Evolutionary conservation across 2,329 filamentous ascomycete genomes (phyloP).

Genomic region (Penicillium sp.): DNA sequence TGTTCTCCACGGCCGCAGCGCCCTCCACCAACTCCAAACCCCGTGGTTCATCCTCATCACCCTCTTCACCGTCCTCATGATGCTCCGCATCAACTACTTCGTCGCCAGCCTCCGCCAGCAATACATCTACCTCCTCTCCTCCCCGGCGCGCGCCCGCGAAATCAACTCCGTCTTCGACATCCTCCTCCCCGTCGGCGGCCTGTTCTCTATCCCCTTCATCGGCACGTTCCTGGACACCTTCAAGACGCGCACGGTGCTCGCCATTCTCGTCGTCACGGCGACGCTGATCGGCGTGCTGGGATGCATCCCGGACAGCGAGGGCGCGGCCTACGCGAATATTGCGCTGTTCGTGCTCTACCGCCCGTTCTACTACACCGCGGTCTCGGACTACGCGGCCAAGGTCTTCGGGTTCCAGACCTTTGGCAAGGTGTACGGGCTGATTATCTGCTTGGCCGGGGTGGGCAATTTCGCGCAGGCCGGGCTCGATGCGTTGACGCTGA

Average conservation of each 20-base stretch:
- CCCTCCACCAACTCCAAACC: slow-evolving; percentile 68
- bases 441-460: slow-evolving; percentile 80
- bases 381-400: slow-evolving; percentile 85
- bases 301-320: slow-evolving; percentile 66
- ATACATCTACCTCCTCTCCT: slow-evolving; percentile 71
- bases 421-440: slow-evolving; percentile 87
- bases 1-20: slow-evolving; percentile 70
- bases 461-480: slow-evolving; percentile 81
- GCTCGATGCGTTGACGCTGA: slow-evolving; percentile 74
- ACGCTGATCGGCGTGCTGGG: slow-evolving; percentile 75
- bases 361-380: slow-evolving; percentile 83
- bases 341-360: slow-evolving; percentile 78
- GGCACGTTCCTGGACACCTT: slow-evolving; percentile 74
- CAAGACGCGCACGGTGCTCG: slow-evolving; percentile 68
- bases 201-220: slow-evolving; percentile 83
- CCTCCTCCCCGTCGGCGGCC: slow-evolving; percentile 77
- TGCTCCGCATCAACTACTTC: slow-evolving; percentile 88
- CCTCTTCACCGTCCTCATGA: slow-evolving; percentile 74
- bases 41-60: slow-evolving; percentile 87
- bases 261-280: slow-evolving; percentile 66
- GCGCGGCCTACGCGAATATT: slow-evolving; percentile 70
- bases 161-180: slow-evolving; percentile 85
- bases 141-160: slow-evolving; percentile 58
- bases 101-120: slow-evolving; percentile 81
- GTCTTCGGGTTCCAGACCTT: slow-evolving; percentile 91